These are phyloP conservation scores for Backusella macrospora DNA, from an alignment of 192 early-diverging fungal genomes.

Conservation along the genomic window DNA sequence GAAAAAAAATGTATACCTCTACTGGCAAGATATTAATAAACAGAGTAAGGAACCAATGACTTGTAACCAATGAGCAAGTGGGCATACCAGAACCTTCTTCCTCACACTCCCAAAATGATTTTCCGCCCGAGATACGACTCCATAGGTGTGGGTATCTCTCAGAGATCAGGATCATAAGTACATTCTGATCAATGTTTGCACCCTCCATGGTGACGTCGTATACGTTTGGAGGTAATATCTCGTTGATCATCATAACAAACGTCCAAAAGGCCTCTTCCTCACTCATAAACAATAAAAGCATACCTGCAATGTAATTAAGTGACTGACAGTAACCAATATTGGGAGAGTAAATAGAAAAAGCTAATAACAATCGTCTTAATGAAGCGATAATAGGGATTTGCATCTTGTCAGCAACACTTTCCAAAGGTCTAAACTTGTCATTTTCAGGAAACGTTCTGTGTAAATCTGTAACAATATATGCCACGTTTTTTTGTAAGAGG, in stretches of 20 bases:
- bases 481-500: background rate
- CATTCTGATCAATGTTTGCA: slow-evolving; percentile 69
- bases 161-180: slow-evolving; percentile 57
- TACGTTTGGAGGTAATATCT: slow-evolving; percentile 71
- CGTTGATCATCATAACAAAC: slow-evolving; percentile 68
- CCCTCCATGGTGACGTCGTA: slow-evolving; percentile 78
- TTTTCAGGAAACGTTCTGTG: slow-evolving; percentile 87
- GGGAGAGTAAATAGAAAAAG: slow-evolving; percentile 72
- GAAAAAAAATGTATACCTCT: slow-evolving; percentile 47
- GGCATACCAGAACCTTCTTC: slow-evolving; percentile 56
- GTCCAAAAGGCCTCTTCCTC: slow-evolving; percentile 78
- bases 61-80: slow-evolving; percentile 69
- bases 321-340: slow-evolving; percentile 85
- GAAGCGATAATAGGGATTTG: slow-evolving; percentile 45
- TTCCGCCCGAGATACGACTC: slow-evolving; percentile 44
- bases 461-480: slow-evolving; percentile 55
- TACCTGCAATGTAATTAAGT: slow-evolving; percentile 78
- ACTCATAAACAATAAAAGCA: slow-evolving; percentile 73
- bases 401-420: slow-evolving; percentile 19
- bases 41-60: slow-evolving; percentile 81
- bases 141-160: slow-evolving; percentile 53
- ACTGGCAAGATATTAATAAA: slow-evolving; percentile 76
- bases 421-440: slow-evolving; percentile 61
- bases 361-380: slow-evolving; percentile 69
- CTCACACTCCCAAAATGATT: slow-evolving; percentile 49